Conservation (phyloP, 257 asterid genomes). For the Avicennia marina region DNA sequence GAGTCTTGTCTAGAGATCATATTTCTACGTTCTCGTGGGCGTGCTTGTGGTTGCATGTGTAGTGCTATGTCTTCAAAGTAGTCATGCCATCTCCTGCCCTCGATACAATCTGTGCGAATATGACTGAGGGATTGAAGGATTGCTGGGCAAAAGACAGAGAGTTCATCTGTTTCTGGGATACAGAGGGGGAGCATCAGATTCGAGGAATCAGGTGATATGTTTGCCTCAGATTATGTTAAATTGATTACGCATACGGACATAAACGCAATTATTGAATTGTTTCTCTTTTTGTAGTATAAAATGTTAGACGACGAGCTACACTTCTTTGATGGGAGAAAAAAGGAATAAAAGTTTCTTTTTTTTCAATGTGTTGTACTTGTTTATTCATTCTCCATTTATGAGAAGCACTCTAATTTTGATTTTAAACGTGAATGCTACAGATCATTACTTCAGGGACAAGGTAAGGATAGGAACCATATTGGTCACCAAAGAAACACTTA, state of each 20-base stretch:
- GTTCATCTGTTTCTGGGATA: conserved; percentile 1
- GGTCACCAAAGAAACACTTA: background rate
- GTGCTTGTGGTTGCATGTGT: conserved; percentile 39
- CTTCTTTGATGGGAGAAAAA: conserved; percentile 24
- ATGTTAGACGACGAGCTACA: conserved; percentile 18
- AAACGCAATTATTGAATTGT: conserved; percentile 23
- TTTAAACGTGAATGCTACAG: conserved; percentile 14
- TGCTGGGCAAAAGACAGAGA: background rate
- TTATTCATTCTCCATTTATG: background rate
- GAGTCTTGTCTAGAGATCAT: conserved; percentile 26
- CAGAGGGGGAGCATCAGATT: conserved; percentile 21
- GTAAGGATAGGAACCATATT: conserved; percentile 22
- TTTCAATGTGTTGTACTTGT: background rate
- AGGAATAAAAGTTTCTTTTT: conserved; percentile 21
- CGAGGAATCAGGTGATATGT: conserved; percentile 40
- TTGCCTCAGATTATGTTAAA: conserved; percentile 29
- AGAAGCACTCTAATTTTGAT: conserved; percentile 5
- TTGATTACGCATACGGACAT: conserved; percentile 29
- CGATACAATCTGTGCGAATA: background rate
- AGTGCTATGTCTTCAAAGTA: conserved; percentile 29
- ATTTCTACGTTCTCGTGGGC: conserved; percentile 37
- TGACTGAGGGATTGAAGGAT: conserved; percentile 11
- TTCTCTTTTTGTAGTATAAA: conserved; percentile 30
- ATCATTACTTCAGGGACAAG: conserved; percentile 14
- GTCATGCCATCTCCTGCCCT: conserved; percentile 28